These are phyloP conservation scores for Cyclostephanos invisitatus DNA, from an alignment of 108 stramenopile species.

Conservation along the genomic window DNA sequence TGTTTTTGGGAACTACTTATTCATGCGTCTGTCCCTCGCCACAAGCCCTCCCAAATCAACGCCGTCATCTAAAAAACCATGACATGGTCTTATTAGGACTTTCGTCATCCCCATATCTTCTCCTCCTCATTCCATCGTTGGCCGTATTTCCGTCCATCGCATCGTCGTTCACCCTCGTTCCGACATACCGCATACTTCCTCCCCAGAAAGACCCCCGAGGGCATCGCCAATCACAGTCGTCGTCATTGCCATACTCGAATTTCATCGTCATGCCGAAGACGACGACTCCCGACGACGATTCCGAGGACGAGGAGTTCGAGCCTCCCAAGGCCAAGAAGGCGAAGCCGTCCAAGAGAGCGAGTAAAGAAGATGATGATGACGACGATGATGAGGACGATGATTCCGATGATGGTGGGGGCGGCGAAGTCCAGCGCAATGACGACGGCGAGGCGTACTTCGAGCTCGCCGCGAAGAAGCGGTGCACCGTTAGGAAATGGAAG, in stretches of 20 bases:
- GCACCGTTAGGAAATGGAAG: constrained; percentile 72
- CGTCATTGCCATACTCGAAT: not conserved
- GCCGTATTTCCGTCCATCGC: not conserved
- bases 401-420: constrained; percentile 10
- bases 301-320: constrained; percentile 7
- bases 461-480: constrained; percentile 59
- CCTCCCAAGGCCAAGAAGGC: constrained; percentile 19
- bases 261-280: constrained; percentile 24
- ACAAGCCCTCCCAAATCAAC: not conserved
- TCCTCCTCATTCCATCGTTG: constrained; percentile 2
- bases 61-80: not conserved
- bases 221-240: not conserved
- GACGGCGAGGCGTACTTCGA: constrained; percentile 79
- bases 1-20: too few relatives aligned
- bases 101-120: not conserved
- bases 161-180: not conserved
- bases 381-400: constrained; percentile 13
- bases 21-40: too few relatives aligned
- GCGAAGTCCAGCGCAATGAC: constrained; percentile 48
- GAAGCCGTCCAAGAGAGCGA: constrained; percentile 14
- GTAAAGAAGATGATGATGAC: not conserved
- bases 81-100: not conserved
- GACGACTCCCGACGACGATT: not conserved
- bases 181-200: not conserved
- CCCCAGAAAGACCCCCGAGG: not conserved